phyloP scores from a whole-genome alignment of 2,329 filamentous ascomycete species.

The Trichoderma simmonsii region DNA sequence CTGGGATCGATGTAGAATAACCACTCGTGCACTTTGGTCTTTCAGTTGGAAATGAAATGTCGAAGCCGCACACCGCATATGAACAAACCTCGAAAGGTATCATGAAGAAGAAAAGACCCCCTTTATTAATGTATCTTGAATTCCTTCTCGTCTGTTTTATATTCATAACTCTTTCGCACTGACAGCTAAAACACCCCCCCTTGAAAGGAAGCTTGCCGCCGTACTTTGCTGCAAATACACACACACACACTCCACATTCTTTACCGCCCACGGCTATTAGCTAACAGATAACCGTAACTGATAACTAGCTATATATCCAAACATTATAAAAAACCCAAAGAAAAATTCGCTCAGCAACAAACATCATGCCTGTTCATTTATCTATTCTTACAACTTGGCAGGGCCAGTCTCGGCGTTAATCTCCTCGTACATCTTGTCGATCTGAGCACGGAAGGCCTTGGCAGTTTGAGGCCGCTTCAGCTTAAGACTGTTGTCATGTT shows the following conservation, averaged over 20 bases:
- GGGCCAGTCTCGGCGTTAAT: conserved; percentile 39
- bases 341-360: conserved; percentile 1
- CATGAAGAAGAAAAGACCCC: neutral
- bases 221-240: neutral
- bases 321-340: neutral
- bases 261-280: neutral
- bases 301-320: neutral
- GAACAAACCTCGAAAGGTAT: neutral
- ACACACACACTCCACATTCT: neutral
- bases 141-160: neutral
- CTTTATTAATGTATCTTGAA: neutral
- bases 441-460: conserved; percentile 50
- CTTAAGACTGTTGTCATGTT: conserved; percentile 47
- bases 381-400: conserved; percentile 41
- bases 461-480: conserved; percentile 57
- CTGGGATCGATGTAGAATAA: too few relatives aligned
- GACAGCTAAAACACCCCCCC: neutral
- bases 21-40: too few relatives aligned
- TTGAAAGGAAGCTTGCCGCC: neutral
- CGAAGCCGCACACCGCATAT: too few relatives aligned
- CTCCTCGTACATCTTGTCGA: conserved; percentile 57
- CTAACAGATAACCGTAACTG: neutral
- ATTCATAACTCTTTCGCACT: neutral
- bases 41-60: too few relatives aligned
- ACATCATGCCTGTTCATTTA: conserved; percentile 9